Base-by-base conservation (phyloP, 31 red algal genomes). In the Asparagopsis taxiformis region DNA sequence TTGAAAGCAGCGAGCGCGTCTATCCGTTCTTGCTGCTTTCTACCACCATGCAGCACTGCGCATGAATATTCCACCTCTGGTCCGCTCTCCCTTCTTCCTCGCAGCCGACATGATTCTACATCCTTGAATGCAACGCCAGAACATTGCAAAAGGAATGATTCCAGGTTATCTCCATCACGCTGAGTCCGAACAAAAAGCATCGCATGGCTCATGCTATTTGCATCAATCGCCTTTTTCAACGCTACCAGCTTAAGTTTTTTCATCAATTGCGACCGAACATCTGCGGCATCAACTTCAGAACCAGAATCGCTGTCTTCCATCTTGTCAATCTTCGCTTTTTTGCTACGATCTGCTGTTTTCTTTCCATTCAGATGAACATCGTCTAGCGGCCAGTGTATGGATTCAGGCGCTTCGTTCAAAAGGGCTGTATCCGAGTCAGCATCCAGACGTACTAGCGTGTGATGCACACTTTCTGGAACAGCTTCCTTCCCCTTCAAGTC, bases 171-270 rank as follows among this genome's bases (percentile, higher is more conserved):
- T 8, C 68, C 78, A 67, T 94, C 91, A 54, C 61, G 74, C 51
- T 94, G 84, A 22, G 91, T 94, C 21, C 91, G 84, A 31, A 84
- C 79, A 39, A 94, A 94, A 44, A 94, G 68, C 70, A 94, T 88
- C 33, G 75, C 91, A 35, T 94, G 91, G 19, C 72, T 73, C 91
- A 94, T 94, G 19, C 59, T 43, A 33, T 84, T 80, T 31, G 75
- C 72, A 41, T 94, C 83, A n/a, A 94, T 77, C 13, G 78, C 69
- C 44, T 75, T 70, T 17, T 56, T 57, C 13, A 87, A 73, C 13
- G 79, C 67, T 23, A 76, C 37, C 1, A 86, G 83, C 53, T 94
- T 94, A 24, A 85, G 38, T 49, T 80, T 85, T 39, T 94, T 94
- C 50, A 87, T 77, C 10, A 50, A 25, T 66, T 74, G 77, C 32